phyloP scores from a whole-genome alignment of 2,329 filamentous ascomycete species.

The Phialemoniopsis sp. region DNA sequence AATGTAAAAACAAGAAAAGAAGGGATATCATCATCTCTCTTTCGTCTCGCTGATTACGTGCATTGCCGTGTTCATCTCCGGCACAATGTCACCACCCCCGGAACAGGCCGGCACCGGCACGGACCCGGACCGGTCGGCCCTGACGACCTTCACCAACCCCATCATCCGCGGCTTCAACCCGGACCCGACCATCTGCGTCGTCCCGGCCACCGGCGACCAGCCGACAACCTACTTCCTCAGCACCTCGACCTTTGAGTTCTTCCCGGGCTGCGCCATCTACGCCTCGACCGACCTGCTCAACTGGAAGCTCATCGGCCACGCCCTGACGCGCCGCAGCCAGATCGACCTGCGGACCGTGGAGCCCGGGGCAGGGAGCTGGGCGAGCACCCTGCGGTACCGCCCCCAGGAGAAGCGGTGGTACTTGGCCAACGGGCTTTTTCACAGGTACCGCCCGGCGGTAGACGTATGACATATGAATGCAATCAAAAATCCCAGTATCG shows the following conservation, averaged over 20 bases:
- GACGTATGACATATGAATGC: too few relatives aligned
- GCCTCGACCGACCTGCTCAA: conserved; percentile 47
- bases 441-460: conserved; percentile 32
- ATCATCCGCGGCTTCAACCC: conserved; percentile 58
- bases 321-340: conserved; percentile 44
- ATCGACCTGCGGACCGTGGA: conserved; percentile 47
- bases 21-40: too few relatives aligned
- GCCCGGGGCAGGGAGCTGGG: conserved; percentile 45
- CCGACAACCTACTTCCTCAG: conserved; percentile 47
- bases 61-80: too few relatives aligned
- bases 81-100: too few relatives aligned
- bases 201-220: conserved; percentile 19
- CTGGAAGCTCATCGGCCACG: conserved; percentile 49
- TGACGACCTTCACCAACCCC: conserved; percentile 37
- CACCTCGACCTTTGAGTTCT: conserved; percentile 60
- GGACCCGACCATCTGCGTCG: conserved; percentile 47
- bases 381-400: conserved; percentile 40
- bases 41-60: too few relatives aligned
- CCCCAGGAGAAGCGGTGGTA: conserved; percentile 35
- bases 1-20: too few relatives aligned
- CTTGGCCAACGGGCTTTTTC: conserved; percentile 38
- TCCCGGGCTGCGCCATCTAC: conserved; percentile 58
- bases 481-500: conserved; percentile 1
- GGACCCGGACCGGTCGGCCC: too few relatives aligned
- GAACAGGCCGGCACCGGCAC: too few relatives aligned